phyloP scores from a whole-genome alignment of 1,139 yeast genomes.

The Hemisphaericaspora subhashii region DNA sequence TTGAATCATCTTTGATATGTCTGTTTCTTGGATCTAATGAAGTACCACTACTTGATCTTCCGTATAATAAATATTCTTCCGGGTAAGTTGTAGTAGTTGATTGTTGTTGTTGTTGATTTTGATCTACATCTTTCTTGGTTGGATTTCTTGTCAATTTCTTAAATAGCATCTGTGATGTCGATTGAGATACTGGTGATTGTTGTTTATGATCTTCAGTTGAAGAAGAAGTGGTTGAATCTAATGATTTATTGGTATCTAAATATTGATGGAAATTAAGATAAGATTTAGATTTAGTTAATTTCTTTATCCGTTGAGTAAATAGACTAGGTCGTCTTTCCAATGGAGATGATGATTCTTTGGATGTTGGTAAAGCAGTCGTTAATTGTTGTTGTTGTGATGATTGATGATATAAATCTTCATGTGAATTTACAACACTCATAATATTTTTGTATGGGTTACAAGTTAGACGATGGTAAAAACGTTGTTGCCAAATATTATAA shows the following conservation, averaged over 20 bases:
- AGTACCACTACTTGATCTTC: background rate
- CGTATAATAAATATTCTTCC: background rate
- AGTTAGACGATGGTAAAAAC: too few relatives aligned
- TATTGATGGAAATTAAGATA: constrained; percentile 19
- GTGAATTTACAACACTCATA: background rate
- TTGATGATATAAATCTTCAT: background rate
- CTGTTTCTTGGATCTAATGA: background rate
- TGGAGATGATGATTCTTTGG: background rate
- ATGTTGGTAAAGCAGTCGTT: too few relatives aligned
- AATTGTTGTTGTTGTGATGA: constrained; percentile 5
- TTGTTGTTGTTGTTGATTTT: constrained; percentile 1
- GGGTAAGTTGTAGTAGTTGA: background rate
- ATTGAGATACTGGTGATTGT: background rate
- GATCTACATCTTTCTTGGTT: background rate
- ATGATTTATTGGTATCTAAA: constrained; percentile 2
- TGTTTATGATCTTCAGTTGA: background rate
- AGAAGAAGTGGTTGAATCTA: background rate
- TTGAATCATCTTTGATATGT: background rate
- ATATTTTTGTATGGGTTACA: too few relatives aligned
- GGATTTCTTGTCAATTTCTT: background rate
- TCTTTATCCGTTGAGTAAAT: constrained; percentile 23
- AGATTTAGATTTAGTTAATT: constrained; percentile 23
- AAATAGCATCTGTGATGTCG: background rate
- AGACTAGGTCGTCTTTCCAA: constrained; percentile 13
- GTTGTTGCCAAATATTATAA: too few relatives aligned